Base-by-base conservation (phyloP, 164 flowering plant genomes). In the Magnolia kwangsiensis region DNA sequence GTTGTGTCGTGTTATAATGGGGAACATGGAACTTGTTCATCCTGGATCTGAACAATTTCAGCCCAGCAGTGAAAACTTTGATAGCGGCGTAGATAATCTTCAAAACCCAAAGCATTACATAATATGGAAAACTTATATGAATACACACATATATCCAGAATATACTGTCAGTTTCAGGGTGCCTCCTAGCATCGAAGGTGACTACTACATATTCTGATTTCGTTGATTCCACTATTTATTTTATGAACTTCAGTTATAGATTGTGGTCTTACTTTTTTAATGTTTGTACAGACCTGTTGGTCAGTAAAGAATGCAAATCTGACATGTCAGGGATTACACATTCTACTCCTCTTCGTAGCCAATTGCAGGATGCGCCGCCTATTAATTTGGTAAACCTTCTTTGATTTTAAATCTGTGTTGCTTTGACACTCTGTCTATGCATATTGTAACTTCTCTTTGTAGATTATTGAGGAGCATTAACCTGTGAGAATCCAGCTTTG, bases 1-100 rank as follows among this genome's bases (percentile, higher is more conserved):
- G 66, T 83, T 94, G 21, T 96, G 99, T 71, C 97, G 97, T 74
- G 98, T 94, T 20, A 89, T 94, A 72, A 74, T 93, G 98, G 99
- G 99, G 81, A 92, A 90, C 55, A 89, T 91, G 94, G 99, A 94
- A 84, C 78, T 80, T 51, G 82, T 96, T 81, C 80, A 69, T 79
- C 80, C 82, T 77, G 98, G 92, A 67, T 88, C 89, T 49, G 76
- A 80, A 69, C 98, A 92, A 76, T 87, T 82, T 72, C 90, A 84
- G 83, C 95, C 99, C 37, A 89, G 91, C 75, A 83, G 86, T 37
- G 91, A 86, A 79, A 81, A 85, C 50, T 93, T 84, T 76, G 99
- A 96, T 84, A 94, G 87, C 80, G 98, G 98, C 68, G 95, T 89
- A 27, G 99, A 96, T 83, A 83, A 89, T 81, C 83, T 89, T 74